Evolutionary conservation across 495 filamentous ascomycete species (phyloP).

Genomic region (Staphylotrichum longicolle): DNA sequence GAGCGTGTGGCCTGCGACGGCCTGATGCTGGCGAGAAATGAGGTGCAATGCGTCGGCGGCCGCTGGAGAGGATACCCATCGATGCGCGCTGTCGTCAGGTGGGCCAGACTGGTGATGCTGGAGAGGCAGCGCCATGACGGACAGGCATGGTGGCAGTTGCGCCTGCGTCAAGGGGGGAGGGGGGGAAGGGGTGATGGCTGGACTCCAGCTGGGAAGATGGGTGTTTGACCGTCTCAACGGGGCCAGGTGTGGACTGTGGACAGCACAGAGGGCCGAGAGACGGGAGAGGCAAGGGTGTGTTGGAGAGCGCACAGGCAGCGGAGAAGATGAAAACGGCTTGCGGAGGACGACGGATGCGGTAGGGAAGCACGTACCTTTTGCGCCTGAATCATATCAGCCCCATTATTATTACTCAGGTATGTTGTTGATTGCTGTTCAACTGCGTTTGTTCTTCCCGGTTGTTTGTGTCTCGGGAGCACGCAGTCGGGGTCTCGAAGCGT

Average conservation of each 20-base stretch:
- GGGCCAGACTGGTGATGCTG: constrained; percentile 27
- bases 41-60: constrained; percentile 28
- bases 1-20: constrained; percentile 27
- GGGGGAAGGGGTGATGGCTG: neutral
- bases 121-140: constrained; percentile 31
- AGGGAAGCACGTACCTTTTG: constrained; percentile 31
- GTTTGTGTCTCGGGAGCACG: constrained; percentile 8
- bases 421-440: neutral
- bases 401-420: constrained; percentile 23
- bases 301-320: neutral
- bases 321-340: neutral
- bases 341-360: constrained; percentile 19
- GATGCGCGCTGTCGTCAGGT: constrained; percentile 16
- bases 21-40: constrained; percentile 30
- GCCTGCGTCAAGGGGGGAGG: neutral
- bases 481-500: neutral
- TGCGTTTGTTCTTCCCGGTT: constrained; percentile 1
- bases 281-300: neutral
- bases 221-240: neutral
- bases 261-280: neutral
- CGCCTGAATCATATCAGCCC: constrained; percentile 34
- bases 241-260: too few species aligned
- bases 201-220: neutral
- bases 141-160: constrained; percentile 34
- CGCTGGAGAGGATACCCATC: constrained; percentile 26